These are phyloP conservation scores for Fusarium sp. DNA, from an alignment of 2,329 filamentous ascomycete species.

Conservation along the genomic window DNA sequence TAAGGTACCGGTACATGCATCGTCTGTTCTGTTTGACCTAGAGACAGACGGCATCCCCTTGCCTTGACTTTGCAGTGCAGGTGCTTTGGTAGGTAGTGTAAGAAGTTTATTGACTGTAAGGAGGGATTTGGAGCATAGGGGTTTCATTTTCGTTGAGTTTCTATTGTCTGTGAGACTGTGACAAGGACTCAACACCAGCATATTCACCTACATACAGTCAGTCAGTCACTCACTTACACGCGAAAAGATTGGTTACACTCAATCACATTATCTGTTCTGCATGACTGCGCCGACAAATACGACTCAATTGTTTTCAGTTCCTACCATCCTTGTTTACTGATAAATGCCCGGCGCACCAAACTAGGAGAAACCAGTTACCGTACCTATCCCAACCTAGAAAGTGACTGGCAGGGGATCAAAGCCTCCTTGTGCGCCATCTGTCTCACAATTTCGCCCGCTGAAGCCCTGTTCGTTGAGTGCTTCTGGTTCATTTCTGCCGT, in stretches of 20 bases:
- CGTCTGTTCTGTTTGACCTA: not conserved
- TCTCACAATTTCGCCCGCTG: slow-evolving; percentile 32
- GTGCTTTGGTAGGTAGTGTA: not conserved
- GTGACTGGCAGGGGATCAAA: slow-evolving; percentile 23
- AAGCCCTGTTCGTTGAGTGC: slow-evolving; percentile 6
- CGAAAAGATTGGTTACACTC: not conserved
- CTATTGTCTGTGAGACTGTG: not conserved
- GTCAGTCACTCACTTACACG: not conserved
- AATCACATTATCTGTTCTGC: slow-evolving; percentile 7
- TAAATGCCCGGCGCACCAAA: slow-evolving; percentile 23
- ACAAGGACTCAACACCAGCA: not conserved
- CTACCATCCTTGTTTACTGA: slow-evolving; percentile 3
- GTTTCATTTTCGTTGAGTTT: not conserved
- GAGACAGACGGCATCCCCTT: slow-evolving; percentile 6
- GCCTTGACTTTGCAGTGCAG: not conserved
- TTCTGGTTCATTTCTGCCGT: slow-evolving; percentile 22
- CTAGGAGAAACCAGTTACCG: slow-evolving; percentile 23
- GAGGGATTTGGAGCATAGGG: not conserved
- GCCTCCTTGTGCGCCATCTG: slow-evolving; percentile 24
- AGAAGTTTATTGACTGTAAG: not conserved
- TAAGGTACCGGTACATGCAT: slow-evolving; percentile 6
- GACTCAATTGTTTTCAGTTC: slow-evolving; percentile 3
- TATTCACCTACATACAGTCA: not conserved
- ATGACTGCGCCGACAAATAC: not conserved
- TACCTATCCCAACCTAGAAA: slow-evolving; percentile 11